Base-by-base conservation (phyloP, 495 filamentous ascomycete genomes). In the Venustampulla echinocandica region DNA sequence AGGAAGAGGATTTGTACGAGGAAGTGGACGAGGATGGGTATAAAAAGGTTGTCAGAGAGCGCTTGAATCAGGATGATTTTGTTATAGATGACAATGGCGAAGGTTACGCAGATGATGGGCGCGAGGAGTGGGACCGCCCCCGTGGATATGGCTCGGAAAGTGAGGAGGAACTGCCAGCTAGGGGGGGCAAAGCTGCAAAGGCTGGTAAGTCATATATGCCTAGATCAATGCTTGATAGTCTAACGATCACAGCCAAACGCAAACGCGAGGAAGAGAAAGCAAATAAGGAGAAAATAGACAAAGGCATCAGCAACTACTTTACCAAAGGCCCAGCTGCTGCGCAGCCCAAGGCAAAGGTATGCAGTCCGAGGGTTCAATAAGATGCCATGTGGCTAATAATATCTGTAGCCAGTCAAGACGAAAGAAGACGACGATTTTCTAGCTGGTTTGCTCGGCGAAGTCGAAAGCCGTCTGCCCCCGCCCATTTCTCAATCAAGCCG, bases 1-100 rank as follows among this genome's bases (percentile, higher is more conserved):
- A 96, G 44, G 84, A 84, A 56, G 81, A 81, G 44, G 78, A 85
- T 42, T 70, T 98, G 32, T 98, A 95, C 67, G 90, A 96, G 46
- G 90, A 95, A 62, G 89, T 97, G 40, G 90, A 97, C 61, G 92
- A 98, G 55, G 90, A 94, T 57, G 84, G 85, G 39, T 98, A 98
- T 73, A 95, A 95, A 65, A 92, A 95, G 60, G 79, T 96, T 45
- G 88, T 98, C 32, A 77, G 90, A 28, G 79, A 82, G 35, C 84
- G 93, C 17, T 72, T 98, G 35, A 87, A 94, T 60, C 75, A 90
- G 59, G 92, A 98, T 61, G 92, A 98, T 67, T 98, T 98, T 49
- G 90, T 98, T 45, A 86, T 98, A 43, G 87, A 93, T 64, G 85
- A 92, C 65, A 89, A 93, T 66, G 90, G 88, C 42, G 85, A 85